Base-by-base conservation (phyloP, 768 basidiomycete species). In the Amanita jacksonii region DNA sequence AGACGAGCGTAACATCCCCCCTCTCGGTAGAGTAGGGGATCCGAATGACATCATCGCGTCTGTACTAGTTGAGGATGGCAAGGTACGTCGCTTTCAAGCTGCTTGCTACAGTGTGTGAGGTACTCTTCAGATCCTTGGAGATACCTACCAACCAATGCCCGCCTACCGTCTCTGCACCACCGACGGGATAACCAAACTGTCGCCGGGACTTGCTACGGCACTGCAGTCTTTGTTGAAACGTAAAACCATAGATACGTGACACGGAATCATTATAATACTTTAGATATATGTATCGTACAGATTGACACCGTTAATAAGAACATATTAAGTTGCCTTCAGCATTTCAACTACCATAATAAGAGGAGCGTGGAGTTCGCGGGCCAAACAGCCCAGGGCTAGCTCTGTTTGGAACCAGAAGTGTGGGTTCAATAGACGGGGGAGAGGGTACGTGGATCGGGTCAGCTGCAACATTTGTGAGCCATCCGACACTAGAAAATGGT, bases 121-220 rank as follows among this genome's bases (percentile, higher is more conserved):
- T 4, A 28, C 23, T 12, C 45, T 30, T 13, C 52, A 85, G 83
- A 80, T 86, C 24, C 54, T 72, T 8, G 55, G 77, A 0, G 77
- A 83, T 20, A 90, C 86, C 1, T 90, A 89, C 52, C 76, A 84
- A 54, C 70, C 81, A 4, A 89, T 90, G 87, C 85, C 86, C 0
- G 71, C 87, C 5, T 90, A 90, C 58, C 76, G 88, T 15, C 48
- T 89, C 13, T 87, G 82, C 60, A 90, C 88, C 1, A 59, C 73
- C 8, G 83, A 88, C 47, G 88, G 87, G 2, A 61, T 84, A 0
- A 68, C 71, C 1, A 74, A 76, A 46, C 69, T 90, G 39, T 85
- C 85, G 0, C 74, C 77, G 4, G 85, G 82, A 2, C 66, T 89
- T 7, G 69, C 43, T 19, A 8, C 74, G 28, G 55, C 58, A 49